A percentile compares a stretch with the other conserved stretches of the same genome.
Evolutionary conservation across 2,329 filamentous ascomycete species (phyloP).

Genomic region (Ciborinia camelliae): DNA sequence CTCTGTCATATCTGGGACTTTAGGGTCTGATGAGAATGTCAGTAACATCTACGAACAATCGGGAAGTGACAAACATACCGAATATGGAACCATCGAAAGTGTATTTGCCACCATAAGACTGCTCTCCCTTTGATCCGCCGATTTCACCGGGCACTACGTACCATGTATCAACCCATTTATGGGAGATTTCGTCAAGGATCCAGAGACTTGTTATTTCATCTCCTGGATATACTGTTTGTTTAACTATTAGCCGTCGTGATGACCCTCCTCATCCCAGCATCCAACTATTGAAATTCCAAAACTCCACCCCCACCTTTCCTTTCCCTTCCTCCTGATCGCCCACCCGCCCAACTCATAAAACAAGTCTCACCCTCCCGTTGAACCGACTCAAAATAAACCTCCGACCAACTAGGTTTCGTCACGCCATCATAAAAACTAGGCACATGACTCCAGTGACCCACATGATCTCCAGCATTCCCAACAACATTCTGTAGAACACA

Average conservation of each 20-base stretch:
- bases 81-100: constrained; percentile 8
- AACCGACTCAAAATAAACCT: constrained; percentile 6
- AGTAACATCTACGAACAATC: not conserved
- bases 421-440: constrained; percentile 15
- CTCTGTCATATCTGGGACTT: constrained; percentile 13
- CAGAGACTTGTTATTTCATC: constrained; percentile 13
- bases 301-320: no score
- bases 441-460: constrained; percentile 10
- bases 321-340: not conserved
- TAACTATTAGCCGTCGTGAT: not conserved
- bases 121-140: constrained; percentile 3
- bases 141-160: constrained; percentile 1
- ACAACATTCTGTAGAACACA: constrained; percentile 20
- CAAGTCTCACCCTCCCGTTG: constrained; percentile 2
- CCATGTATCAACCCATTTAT: constrained; percentile 16
- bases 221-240: constrained; percentile 12
- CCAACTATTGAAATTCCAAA: no score
- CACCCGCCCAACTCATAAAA: not conserved
- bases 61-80: not conserved
- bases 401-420: constrained; percentile 2
- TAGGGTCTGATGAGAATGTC: not conserved
- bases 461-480: not conserved
- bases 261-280: no score
- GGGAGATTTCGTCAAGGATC: not conserved
- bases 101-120: constrained; percentile 2